Conservation (phyloP, 192 early-diverging fungal genomes). For the Linnemannia zychae region DNA sequence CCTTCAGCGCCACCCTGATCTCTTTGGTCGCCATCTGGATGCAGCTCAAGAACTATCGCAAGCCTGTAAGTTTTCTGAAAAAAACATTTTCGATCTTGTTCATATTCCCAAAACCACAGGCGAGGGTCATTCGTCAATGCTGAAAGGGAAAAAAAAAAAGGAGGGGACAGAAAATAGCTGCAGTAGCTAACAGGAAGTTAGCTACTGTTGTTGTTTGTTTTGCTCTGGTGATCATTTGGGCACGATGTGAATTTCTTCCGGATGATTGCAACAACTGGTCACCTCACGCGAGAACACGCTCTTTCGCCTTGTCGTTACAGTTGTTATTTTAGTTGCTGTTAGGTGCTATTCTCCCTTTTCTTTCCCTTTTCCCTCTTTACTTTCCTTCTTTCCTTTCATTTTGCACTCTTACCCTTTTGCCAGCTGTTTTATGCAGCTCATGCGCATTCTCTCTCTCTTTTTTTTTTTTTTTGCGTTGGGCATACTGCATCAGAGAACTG, state of each 20-base stretch:
- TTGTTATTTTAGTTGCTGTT: background rate
- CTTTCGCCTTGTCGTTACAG: background rate
- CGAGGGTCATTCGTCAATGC: background rate
- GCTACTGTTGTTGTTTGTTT: background rate
- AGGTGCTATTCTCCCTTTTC: background rate
- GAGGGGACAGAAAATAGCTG: background rate
- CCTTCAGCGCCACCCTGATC: slow-evolving; percentile 60
- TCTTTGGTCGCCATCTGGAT: slow-evolving; percentile 67
- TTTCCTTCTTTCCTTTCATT: background rate
- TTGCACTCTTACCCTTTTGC: background rate
- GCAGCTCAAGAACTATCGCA: slow-evolving; percentile 72
- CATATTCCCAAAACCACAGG: background rate
- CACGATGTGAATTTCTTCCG: background rate
- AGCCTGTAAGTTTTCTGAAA: slow-evolving; percentile 64
- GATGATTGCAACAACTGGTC: background rate
- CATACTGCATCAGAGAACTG: background rate
- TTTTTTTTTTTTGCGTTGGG: background rate
- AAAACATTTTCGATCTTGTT: background rate
- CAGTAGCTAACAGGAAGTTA: background rate
- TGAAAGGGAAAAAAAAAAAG: background rate
- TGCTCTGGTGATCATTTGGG: background rate
- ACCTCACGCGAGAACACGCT: background rate
- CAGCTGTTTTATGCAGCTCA: background rate
- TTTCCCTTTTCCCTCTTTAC: background rate
- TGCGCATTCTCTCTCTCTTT: slow-evolving; percentile 4